Conservation (phyloP, 106 monocot genomes). For the Amphibolis antarctica region DNA sequence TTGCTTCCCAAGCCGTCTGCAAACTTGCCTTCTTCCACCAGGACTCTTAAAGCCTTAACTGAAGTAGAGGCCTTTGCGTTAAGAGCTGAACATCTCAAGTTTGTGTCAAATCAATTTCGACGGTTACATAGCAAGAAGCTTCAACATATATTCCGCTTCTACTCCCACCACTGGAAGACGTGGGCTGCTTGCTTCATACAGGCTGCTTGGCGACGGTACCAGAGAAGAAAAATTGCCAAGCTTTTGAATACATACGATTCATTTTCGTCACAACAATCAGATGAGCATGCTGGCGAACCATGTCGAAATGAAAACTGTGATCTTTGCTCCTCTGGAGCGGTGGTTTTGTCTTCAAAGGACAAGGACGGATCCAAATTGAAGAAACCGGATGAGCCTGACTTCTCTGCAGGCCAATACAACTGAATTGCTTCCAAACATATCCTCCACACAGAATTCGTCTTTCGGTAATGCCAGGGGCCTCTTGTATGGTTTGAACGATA, state of each 20-base stretch:
- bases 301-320: conserved; percentile 7
- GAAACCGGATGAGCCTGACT: conserved; percentile 87
- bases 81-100: conserved; percentile 65
- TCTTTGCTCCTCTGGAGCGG: background rate
- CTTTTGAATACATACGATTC: conserved; percentile 17
- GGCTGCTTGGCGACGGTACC: conserved; percentile 56
- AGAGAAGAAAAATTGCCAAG: conserved; percentile 42
- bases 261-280: background rate
- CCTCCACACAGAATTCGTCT: background rate
- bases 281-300: conserved; percentile 7
- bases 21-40: conserved; percentile 53
- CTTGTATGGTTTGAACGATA: background rate
- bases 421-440: background rate
- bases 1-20: conserved; percentile 43
- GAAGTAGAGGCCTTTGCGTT: conserved; percentile 75
- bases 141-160: conserved; percentile 70
- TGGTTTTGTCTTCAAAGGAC: background rate
- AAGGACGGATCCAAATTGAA: conserved; percentile 33
- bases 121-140: conserved; percentile 69
- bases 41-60: conserved; percentile 35
- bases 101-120: conserved; percentile 66
- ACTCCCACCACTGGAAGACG: conserved; percentile 67
- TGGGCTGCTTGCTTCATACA: conserved; percentile 76
- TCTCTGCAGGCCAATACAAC: conserved; percentile 28
- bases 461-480: background rate